Evolutionary conservation across 805 yeast genomes (phyloP), one percentile per base, ranked within the genome.

Genomic region (Candida suzukii): DNA sequence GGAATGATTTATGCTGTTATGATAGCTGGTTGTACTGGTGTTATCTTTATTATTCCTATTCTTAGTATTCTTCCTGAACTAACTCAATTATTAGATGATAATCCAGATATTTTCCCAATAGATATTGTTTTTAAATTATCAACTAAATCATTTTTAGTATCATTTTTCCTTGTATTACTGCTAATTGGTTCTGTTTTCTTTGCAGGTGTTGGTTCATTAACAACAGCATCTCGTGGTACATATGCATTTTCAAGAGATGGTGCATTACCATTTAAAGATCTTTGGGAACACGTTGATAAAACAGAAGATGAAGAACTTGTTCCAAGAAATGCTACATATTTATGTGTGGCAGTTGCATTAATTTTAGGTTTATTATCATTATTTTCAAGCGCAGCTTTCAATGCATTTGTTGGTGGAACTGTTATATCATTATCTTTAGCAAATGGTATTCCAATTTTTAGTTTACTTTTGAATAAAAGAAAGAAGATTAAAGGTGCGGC

Each of bases 221-320:
- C 93, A 1, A 82, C 95, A 0, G 84, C 88, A 2, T 83, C 93
- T 3, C 73, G 95, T 70, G 74, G 82, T n/a, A 84, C 88, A 0
- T 85, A 76, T 56, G 83, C 87, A 21, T 79, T 86, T 63, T 87
- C 91, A 40, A 73, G 95, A 63, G 95, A 86, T 57, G 85, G 80
- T 29, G 95, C 88, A 0, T 60, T 86, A 35, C 95, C 95, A 2
- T 74, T 67, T 50, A 73, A 76, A 41, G 67, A 73, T 12, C 50
- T 73, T 14, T 84, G 90, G 88, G 72, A 78, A 3, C 71, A 73
- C 50, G 85, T 86, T 33, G 81, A 80, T 49, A 57, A 67, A 7
- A 70, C 74, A 11, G 64, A 47, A 3, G 75, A 74, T 41, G 68
- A 73, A 41, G 76, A 76, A 35, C 71, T 69, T 25, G 78, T 84